Percentiles rank a stretch among this genome's conserved stretches.
phyloP scores from a whole-genome alignment of 2,329 filamentous ascomycete genomes.

The Aureobasidium sp. region DNA sequence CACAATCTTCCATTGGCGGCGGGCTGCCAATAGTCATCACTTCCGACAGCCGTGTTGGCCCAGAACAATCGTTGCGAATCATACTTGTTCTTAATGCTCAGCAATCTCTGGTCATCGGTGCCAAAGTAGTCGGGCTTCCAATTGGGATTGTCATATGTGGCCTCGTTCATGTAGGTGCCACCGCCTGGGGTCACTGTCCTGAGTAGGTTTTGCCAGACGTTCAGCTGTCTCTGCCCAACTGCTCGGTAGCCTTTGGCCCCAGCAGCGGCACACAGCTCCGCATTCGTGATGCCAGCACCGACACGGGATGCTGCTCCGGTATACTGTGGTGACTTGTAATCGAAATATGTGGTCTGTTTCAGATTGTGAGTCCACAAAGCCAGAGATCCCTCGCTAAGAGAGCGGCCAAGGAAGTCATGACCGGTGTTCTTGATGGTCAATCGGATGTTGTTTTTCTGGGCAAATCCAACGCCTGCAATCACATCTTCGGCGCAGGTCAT shows the following conservation, averaged over 20 bases:
- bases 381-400: constrained; percentile 52
- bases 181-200: constrained; percentile 24
- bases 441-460: constrained; percentile 43
- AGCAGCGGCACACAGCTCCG: background rate
- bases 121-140: constrained; percentile 39
- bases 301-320: constrained; percentile 46
- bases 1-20: background rate
- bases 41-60: constrained; percentile 34
- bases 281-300: background rate
- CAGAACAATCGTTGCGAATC: constrained; percentile 38
- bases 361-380: constrained; percentile 30
- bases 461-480: constrained; percentile 29
- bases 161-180: constrained; percentile 23
- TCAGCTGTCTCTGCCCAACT: no score
- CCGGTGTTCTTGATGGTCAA: constrained; percentile 41
- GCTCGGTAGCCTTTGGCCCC: no score
- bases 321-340: background rate
- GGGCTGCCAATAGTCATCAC: constrained; percentile 25
- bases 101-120: constrained; percentile 32
- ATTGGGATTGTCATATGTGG: constrained; percentile 26
- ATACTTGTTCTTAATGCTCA: constrained; percentile 35
- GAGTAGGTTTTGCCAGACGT: no score
- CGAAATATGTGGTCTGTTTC: background rate
- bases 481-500: constrained; percentile 24
- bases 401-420: constrained; percentile 47